Conservation (phyloP, 2,329 filamentous ascomycete genomes). For the Cercospora sp. region DNA sequence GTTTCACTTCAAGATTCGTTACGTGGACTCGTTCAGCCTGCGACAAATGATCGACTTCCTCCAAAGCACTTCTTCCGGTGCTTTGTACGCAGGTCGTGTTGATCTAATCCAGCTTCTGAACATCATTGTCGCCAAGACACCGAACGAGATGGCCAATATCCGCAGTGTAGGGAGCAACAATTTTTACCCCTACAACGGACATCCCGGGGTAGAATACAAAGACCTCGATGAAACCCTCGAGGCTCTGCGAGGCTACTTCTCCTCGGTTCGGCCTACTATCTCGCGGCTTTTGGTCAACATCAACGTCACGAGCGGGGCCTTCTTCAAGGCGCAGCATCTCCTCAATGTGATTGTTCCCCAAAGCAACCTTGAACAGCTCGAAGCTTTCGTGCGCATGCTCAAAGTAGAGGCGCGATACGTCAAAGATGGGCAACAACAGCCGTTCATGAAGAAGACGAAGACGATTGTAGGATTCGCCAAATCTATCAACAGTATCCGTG, state of each 20-base stretch:
- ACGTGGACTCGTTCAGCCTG: conserved; percentile 40
- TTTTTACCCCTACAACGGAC: conserved; percentile 48
- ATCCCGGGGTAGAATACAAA: conserved; percentile 37
- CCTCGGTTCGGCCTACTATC: conserved; percentile 61
- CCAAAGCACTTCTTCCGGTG: conserved; percentile 38
- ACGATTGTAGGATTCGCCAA: conserved; percentile 51
- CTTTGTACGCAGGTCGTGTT: conserved; percentile 46
- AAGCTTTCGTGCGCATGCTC: conserved; percentile 34
- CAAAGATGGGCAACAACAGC: conserved; percentile 27
- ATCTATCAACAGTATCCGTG: conserved; percentile 23
- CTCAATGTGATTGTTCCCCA: conserved; percentile 38
- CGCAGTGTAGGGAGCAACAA: conserved; percentile 55
- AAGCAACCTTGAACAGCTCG: conserved; percentile 17
- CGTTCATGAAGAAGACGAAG: conserved; percentile 41
- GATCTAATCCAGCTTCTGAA: conserved; percentile 61
- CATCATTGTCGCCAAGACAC: conserved; percentile 54
- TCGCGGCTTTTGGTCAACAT: conserved; percentile 62
- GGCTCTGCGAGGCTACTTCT: conserved; percentile 62
- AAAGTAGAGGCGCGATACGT: conserved; percentile 34
- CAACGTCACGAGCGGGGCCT: conserved; percentile 61
- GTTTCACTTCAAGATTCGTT: conserved; percentile 41
- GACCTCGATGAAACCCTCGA: conserved; percentile 55
- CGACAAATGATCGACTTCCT: conserved; percentile 50
- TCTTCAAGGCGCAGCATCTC: conserved; percentile 49
- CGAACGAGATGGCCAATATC: conserved; percentile 45